Base-by-base conservation (phyloP, 2,329 filamentous ascomycete genomes). In the Alternaria gaisen region DNA sequence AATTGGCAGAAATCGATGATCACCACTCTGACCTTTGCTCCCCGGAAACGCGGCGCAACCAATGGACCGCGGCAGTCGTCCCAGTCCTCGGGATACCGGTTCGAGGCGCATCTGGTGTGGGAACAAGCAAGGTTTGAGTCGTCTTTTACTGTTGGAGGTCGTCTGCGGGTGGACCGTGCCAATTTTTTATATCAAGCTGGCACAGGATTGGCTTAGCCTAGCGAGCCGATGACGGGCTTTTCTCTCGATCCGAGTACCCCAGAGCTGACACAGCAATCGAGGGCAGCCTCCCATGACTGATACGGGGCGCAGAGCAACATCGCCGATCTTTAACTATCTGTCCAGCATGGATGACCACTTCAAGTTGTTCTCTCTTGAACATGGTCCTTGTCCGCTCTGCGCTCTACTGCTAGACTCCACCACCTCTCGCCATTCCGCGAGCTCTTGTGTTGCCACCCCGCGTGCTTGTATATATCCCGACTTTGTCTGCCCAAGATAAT, bases 261-360 rank as follows among this genome's bases (percentile, higher is more conserved):
- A 60, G 59, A 65, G 57, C 64, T 56, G 64, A 46, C 58, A 53
- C 60, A 56, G 30, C 66, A 61, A 72, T 72, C 70, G 70, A 62
- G 51, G 42, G 60, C 56, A 53, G 52, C 52, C 55, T 63, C 47
- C 48, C 56, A 56, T 48, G 61, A 58, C 61, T 57, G 58, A 58
- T 61, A 60, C 56, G 53, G 41, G 64, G 36, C 47, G 48, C 58
- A 63, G 63, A 68, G 62, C 65, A 70, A 60, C 68, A 72, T 68
- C 66, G 66, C 62, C 66, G 66, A 68, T 68, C 66, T 44, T 28
- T 46, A 34, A 36, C 59, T 52, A 65, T 58, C 54, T 54, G 50
- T 58, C 59, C 53, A 67, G 46, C 56, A 68, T 68, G 66, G 51
- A 68, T 68, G 62, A 68, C 66, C 66, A 65, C 60, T 65, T 46